phyloP scores from a whole-genome alignment of 1,139 yeast species.

The Hyphopichia khmerensis region DNA sequence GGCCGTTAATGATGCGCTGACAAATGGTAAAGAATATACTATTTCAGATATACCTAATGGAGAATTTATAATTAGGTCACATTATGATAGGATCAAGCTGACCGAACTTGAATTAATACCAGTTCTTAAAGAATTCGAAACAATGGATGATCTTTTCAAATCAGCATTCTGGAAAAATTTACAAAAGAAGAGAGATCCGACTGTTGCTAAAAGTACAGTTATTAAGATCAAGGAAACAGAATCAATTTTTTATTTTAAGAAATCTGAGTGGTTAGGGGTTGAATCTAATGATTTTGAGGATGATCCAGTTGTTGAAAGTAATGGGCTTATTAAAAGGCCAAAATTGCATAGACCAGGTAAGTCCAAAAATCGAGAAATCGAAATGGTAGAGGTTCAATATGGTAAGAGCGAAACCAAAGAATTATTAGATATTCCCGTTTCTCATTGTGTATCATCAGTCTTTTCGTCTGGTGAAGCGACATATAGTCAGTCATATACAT shows the following conservation, averaged over 20 bases:
- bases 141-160: slow-evolving; percentile 8
- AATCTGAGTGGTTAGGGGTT: slow-evolving; percentile 7
- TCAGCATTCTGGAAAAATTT: slow-evolving; percentile 18
- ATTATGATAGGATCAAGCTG: no score
- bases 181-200: slow-evolving; percentile 10
- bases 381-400: slow-evolving; percentile 17
- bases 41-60: background rate
- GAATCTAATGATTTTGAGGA: background rate
- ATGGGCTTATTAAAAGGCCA: background rate
- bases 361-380: slow-evolving; percentile 8
- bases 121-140: slow-evolving; percentile 7
- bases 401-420: slow-evolving; percentile 9
- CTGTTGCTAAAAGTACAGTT: slow-evolving; percentile 12
- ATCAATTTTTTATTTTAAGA: slow-evolving; percentile 13
- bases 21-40: background rate
- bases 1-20: no score
- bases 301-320: background rate
- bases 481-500: slow-evolving; percentile 13
- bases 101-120: background rate
- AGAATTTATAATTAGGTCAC: background rate
- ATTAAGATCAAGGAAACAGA: slow-evolving; percentile 12
- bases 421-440: slow-evolving; percentile 13
- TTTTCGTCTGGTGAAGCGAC: slow-evolving; percentile 18
- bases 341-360: background rate
- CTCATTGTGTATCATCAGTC: slow-evolving; percentile 17